Evolutionary conservation across 345 rosid genomes (phyloP), one percentile per base, ranked within the genome.

Genomic region (Boechera retrofracta): DNA sequence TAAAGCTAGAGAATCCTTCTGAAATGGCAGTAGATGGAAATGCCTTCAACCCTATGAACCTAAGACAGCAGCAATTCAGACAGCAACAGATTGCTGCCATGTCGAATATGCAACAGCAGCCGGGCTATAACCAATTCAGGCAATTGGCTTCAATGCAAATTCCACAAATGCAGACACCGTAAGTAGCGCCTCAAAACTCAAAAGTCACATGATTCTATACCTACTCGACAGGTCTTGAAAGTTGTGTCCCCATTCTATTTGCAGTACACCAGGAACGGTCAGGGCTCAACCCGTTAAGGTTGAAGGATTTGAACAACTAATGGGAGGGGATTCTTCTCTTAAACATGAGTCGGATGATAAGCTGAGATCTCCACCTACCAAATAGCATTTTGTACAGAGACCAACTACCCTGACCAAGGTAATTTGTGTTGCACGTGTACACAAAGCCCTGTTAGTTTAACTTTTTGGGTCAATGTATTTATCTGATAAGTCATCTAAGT

Each of bases 211-310:
- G 15, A 42, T 63, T 64, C 18, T 64, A 54, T 45, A 48, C 54
- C 28, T 69, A 52, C 21, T 59, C 9, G 45, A 52, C 28, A 35
- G 68, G 76, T 71, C 49, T 60, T 77, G 38, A 72, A 3, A 66
- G 35, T 51, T 60, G 53, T 64, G 12, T 75, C 59, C 13, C 6
- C 39, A 26, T 69, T 54, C 5, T 11, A 33, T 62, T 53, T 84
- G 88, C 86, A 93, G 94, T 79, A 85, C 83, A 63, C 77, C 86
- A 79, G 85, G 87, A 12, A 75, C 88, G 21, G 86, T 81, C 57
- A 87, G 98, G 85, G 91, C 94, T 79, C 98, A 86, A 21, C 98
- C 96, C 0, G 87, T 93, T 78, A 93, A 93, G 87, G 97, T 93
- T 24, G 98, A 91, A 77, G 98, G 96, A 64, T 93, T 93, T 72